Percentiles rank a stretch among this genome's conserved stretches.
Conservation (phyloP, 2,329 filamentous ascomycete species). For the Aureobasidium leucospermi region DNA sequence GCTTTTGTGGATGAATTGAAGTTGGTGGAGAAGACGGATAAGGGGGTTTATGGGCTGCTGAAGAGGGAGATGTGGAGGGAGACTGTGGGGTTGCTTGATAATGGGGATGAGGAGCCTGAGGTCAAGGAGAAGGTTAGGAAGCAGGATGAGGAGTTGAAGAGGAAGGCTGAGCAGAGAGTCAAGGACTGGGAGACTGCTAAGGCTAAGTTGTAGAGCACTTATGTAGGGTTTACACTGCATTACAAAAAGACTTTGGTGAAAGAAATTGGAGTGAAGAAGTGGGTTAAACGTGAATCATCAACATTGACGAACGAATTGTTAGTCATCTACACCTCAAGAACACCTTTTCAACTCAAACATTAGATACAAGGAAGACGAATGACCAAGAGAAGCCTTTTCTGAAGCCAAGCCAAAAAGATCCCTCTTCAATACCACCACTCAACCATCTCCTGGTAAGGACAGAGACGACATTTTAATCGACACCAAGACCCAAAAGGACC, state of each 20-base stretch:
- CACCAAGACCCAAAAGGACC: conserved; percentile 55
- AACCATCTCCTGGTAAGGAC: too few species aligned
- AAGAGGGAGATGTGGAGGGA: conserved; percentile 72
- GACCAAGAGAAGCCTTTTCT: too few species aligned
- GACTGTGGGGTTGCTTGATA: conserved; percentile 51
- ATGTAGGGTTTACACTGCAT: background rate
- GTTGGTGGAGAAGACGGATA: conserved; percentile 54
- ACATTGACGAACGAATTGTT: too few species aligned
- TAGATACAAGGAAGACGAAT: too few species aligned
- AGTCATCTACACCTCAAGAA: too few species aligned
- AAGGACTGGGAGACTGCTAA: conserved; percentile 23
- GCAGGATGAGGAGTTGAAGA: conserved; percentile 13
- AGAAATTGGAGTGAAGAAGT: too few species aligned
- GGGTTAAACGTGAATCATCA: too few species aligned
- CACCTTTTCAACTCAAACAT: too few species aligned
- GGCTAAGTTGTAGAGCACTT: conserved; percentile 21
- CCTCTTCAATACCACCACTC: too few species aligned
- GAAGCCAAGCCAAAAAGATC: too few species aligned
- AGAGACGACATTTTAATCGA: conserved; percentile 10
- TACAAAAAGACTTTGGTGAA: background rate
- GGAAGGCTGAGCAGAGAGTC: conserved; percentile 19
- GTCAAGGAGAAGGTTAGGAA: conserved; percentile 32
- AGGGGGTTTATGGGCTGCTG: conserved; percentile 61
- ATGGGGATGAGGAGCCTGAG: conserved; percentile 39
- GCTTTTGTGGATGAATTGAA: conserved; percentile 52